These are phyloP conservation scores for Rhazya stricta DNA, from an alignment of 257 asterid genomes.

Conservation along the genomic window DNA sequence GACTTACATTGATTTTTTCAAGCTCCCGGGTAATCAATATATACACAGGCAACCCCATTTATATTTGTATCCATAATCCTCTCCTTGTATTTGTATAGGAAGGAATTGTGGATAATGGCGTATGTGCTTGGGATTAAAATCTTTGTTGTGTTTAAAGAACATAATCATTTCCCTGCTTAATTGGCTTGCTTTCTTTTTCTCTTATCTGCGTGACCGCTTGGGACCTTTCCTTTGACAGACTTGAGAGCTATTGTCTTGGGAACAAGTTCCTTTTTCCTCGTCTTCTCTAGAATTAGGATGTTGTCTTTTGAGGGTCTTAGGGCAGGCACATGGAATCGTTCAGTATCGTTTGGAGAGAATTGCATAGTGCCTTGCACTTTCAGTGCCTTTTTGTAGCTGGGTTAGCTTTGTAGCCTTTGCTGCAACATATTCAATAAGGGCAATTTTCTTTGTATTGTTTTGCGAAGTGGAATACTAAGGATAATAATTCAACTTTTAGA, in stretches of 20 bases:
- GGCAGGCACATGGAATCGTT: not conserved
- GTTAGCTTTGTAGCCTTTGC: not conserved
- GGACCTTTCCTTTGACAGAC: not conserved
- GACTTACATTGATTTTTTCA: not conserved
- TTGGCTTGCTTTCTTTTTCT: not conserved
- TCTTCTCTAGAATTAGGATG: not conserved
- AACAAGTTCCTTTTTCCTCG: not conserved
- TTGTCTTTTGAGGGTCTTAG: not conserved
- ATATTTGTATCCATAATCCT: not conserved
- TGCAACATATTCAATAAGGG: not conserved
- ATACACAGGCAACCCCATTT: not conserved
- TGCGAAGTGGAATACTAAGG: not conserved
- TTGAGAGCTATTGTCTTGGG: not conserved
- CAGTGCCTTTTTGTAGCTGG: not conserved
- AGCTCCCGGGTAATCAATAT: not conserved
- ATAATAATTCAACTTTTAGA: not conserved
- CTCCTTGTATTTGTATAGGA: not conserved
- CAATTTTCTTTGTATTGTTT: not conserved
- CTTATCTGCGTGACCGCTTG: not conserved
- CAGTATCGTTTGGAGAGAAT: not conserved
- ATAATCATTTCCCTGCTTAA: not conserved
- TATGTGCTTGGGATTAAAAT: not conserved
- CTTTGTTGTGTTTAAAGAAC: not conserved
- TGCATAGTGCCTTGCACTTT: no score
- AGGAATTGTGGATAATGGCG: no score